Evolutionary conservation across 2,329 filamentous ascomycete species (phyloP), one percentile per base, ranked within the genome.

Genomic region (Alternaria sp.): DNA sequence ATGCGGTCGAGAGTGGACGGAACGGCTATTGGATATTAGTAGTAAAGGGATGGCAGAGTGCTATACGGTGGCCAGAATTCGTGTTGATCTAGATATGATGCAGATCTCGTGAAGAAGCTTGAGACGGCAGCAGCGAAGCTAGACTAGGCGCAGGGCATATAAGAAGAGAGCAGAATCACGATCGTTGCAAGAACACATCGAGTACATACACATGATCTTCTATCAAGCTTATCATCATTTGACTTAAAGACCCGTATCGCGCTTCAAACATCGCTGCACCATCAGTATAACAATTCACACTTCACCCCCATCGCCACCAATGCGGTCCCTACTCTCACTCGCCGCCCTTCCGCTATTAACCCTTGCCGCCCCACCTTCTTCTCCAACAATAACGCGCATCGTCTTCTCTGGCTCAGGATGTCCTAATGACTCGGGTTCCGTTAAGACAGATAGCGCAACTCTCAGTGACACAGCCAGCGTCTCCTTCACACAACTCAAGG

Each of bases 351-450:
- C 66, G 20, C 54, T 62, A 11, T 54, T 71, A 18, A 28, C 54
- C 49, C 32, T 64, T 30, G 68, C 70, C 18, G 68, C 70, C 2
- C 73, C 72, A 30, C 65, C 67, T 4, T 30, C 38, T 6, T 42
- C 66, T 9, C 72, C 73, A 9, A 59, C 46, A n/a, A 74, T 76
- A 39, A 72, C 70, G 12, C 64, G 61, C 7, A 46, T 73, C 28
- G 58, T 64, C 43, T 70, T 72, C 51, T 74, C 73, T 1, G 73
- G 73, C 18, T 59, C 57, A 11, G 73, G 73, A 14, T 76, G 73
- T 60, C 69, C 72, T 9, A 71, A 69, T 38, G 60, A 68, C 54
- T 70, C 69, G 3, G 61, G 60, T 38, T 73, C 72, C 4, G 72
- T 72, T 1, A 68, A 65, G 39, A 43, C 59, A 7, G 56, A 64